Evolutionary conservation across 352 stramenopile genomes (phyloP), one percentile per base, ranked within the genome.

Genomic region (Thraustochytrium striatum): DNA sequence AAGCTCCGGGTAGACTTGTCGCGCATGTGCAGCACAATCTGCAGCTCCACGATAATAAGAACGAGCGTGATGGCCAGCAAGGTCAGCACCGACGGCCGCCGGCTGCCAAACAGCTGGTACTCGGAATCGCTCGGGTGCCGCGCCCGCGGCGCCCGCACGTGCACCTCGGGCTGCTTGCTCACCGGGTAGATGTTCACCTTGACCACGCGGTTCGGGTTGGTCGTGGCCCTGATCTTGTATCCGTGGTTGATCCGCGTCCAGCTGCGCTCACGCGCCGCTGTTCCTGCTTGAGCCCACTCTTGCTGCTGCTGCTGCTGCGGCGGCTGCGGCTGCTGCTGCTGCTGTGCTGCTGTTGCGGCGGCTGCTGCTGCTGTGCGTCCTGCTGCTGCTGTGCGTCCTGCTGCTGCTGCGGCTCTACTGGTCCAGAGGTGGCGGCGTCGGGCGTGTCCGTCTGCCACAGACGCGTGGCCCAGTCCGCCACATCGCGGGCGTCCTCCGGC

Each of bases 41-140:
- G 65, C 35, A 75, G 65, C 52, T 75, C 65, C 5, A 75, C 52
- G n/a, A 75, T 61, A 32, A 75, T 75, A 5, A 75, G 52, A 39
- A 75, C 25, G 32, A 75, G 35, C 39, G 50, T 62, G 30, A 75
- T 75, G 39, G 65, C 52, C 65, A 75, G 43, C 28, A 75, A 25
- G 43, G 50, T 8, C 16, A 30, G 21, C 5, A 75, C 30, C 16
- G 65, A 61, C 11, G 65, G 65, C 19, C 65, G 61, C 5, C 50
- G 43, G n/a, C 11, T 25, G 59, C 7, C 59, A 16, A 72, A 75
- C 19, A 25, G 11, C 3, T 13, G n/a, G 61, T 72, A 50, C 32
- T 38, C 65, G 13, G 43, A 30, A 28, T 70, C 43, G 28, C 32
- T 25, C 65, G 50, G 59, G 9, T 61, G 25, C 9, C 21, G 7